Base-by-base conservation (phyloP, 257 asterid genomes). In the Echites panduratus region DNA sequence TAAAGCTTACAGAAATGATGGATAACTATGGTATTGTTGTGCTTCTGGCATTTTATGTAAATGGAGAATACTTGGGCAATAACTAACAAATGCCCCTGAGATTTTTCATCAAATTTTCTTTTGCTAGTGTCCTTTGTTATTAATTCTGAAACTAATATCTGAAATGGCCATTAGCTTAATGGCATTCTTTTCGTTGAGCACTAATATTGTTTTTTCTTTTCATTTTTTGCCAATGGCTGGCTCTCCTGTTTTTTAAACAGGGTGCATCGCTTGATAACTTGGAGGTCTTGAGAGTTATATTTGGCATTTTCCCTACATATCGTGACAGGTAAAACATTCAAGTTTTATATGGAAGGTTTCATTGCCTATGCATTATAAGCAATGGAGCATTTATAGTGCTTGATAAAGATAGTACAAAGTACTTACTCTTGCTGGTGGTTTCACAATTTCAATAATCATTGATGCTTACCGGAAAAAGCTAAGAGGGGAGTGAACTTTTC, bases 291-390 rank as follows among this genome's bases (percentile, higher is more conserved):
- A 86, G 98, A 83, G 97, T 93, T 68, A 84, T 88, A 79, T 91
- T 83, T 68, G 98, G 97, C 76, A 91, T 91, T 79, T 93, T 93
- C 50, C 98, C 98, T 68, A 89, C 98, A 5, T 93, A 90, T 71
- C 84, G 97, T 72, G 96, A 91, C 90, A 93, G 98, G 98, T 89
- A 75, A 80, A 47, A 9, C 59, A 47, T 64, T 47, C 19, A 8
- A 65, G 50, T 22, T 13, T 69, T 43, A 3, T 52, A 24, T 53
- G 54, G 43, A 10, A 5, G 17, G 20, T 50, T 27, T 17, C 47
- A 8, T 41, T 22, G 12, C 44, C 43, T 64, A 9, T 27, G 70
- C 57, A 27, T 10, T n/a, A n/a, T n/a, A 35, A 20, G 17, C 19
- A 45, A 26, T 13, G 8, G 7, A 26, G 40, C 40, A 58, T 58